Evolutionary conservation across 768 basidiomycete species (phyloP), one percentile per base, ranked within the genome.

Genomic region (Flagelloscypha sp.): DNA sequence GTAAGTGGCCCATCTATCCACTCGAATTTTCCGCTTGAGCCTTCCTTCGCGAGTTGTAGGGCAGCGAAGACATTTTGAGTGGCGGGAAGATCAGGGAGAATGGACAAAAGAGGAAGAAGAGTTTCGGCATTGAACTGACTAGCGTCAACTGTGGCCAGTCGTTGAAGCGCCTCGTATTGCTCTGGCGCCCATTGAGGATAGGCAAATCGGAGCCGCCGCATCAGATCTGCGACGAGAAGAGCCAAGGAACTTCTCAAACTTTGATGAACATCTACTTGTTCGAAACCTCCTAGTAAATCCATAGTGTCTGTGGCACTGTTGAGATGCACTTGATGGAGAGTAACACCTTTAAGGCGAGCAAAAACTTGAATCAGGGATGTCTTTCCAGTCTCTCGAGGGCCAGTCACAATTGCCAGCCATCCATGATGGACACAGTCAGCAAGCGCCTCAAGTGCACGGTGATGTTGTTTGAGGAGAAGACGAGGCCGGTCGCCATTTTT

Each of bases 1-100:
- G 95, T 67, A 19, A 99, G 67, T 7, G 92, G 88, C 0, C 95
- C 95, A 53, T 99, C 94, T 3, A 92, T 68, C 95, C 95, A 99
- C 49, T 87, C 84, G 50, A 99, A 95, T 11, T 69, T n/a, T n/a
- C 29, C 9, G 36, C n/a, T n/a, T n/a, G n/a, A n/a, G n/a, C n/a
- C n/a, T n/a, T n/a, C n/a, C n/a, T n/a, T n/a, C n/a, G n/a, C n/a
- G n/a, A n/a, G n/a, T n/a, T n/a, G n/a, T n/a, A n/a, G n/a, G n/a
- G n/a, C n/a, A n/a, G n/a, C n/a, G n/a, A n/a, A n/a, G n/a, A n/a
- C n/a, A n/a, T n/a, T n/a, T n/a, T n/a, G n/a, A n/a, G n/a, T n/a
- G n/a, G n/a, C n/a, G n/a, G n/a, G n/a, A n/a, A n/a, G n/a, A n/a
- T n/a, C n/a, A n/a, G n/a, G n/a, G n/a, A n/a, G n/a, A n/a, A n/a